These are phyloP conservation scores for Athelia sp. DNA, from an alignment of 1,284 basidiomycete species.

Conservation along the genomic window DNA sequence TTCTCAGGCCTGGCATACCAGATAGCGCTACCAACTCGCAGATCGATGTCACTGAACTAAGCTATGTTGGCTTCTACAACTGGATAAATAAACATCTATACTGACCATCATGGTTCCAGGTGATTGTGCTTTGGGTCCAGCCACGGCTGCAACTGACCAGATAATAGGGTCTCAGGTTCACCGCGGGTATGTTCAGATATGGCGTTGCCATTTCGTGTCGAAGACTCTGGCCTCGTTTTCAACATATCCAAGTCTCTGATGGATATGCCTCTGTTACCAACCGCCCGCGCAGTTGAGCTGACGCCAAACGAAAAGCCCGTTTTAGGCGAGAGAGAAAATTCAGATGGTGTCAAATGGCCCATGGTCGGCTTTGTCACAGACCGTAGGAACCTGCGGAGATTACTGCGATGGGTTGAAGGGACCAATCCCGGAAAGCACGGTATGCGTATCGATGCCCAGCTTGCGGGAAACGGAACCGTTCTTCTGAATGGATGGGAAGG, in stretches of 20 bases:
- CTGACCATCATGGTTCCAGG: conserved; percentile 57
- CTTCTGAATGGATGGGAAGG: conserved; percentile 49
- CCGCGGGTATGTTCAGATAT: conserved; percentile 42
- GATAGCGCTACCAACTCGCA: too few species aligned
- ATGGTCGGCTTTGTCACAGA: conserved; percentile 52
- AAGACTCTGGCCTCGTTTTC: conserved; percentile 36
- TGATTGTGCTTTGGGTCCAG: conserved; percentile 13
- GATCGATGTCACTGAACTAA: conserved; percentile 26
- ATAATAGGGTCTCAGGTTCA: conserved; percentile 31
- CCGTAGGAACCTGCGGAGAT: conserved; percentile 51
- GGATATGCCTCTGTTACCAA: conserved; percentile 35
- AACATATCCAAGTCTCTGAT: conserved; percentile 46
- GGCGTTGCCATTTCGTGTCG: conserved; percentile 29
- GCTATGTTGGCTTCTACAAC: conserved; percentile 51
- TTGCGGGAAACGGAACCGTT: conserved; percentile 46
- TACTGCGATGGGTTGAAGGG: conserved; percentile 46
- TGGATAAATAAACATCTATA: conserved; percentile 36
- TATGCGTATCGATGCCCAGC: conserved; percentile 54
- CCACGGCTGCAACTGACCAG: not conserved
- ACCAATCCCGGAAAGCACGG: conserved; percentile 23
- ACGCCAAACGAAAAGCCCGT: too few species aligned
- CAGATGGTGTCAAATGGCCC: conserved; percentile 35
- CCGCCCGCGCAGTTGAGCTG: conserved; percentile 44
- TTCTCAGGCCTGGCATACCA: too few species aligned
- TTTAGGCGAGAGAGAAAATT: too few species aligned